A percentile compares a stretch with the other conserved stretches of the same genome.
Evolutionary conservation across 176 grass and related monocot species (phyloP).

Genomic region (Elaeis guineensis): DNA sequence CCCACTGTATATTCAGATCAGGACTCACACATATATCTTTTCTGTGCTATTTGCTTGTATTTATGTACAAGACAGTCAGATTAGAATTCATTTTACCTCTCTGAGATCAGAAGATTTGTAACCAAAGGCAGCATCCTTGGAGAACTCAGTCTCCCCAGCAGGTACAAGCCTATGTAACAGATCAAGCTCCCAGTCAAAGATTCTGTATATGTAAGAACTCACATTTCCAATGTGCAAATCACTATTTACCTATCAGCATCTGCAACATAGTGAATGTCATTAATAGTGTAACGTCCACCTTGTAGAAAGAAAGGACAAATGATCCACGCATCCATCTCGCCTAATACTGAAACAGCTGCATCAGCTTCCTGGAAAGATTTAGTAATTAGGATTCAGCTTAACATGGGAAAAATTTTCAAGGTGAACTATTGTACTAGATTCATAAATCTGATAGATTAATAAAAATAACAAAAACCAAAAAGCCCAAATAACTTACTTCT

Average conservation of each 20-base stretch:
- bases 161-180: conserved; percentile 56
- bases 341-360: conserved; percentile 81
- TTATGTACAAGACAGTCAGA: conserved; percentile 2
- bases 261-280: conserved; percentile 85
- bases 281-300: conserved; percentile 89
- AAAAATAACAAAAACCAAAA: conserved; percentile 2
- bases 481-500: conserved; percentile 36
- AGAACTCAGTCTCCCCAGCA: conserved; percentile 88
- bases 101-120: conserved; percentile 95
- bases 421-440: no score
- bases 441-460: background rate
- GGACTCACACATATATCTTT: conserved; percentile 14
- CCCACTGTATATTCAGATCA: conserved; percentile 56
- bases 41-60: conserved; percentile 1
- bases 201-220: background rate
- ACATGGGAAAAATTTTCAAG: no score
- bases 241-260: conserved; percentile 62
- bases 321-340: conserved; percentile 99
- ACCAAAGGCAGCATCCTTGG: conserved; percentile 94
- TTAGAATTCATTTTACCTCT: conserved; percentile 45
- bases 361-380: conserved; percentile 68
- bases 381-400: no score
- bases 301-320: conserved; percentile 99
- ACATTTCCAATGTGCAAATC: background rate
- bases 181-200: background rate